Conservation (phyloP, 768 basidiomycete genomes). For the Termitomyces sp. region DNA sequence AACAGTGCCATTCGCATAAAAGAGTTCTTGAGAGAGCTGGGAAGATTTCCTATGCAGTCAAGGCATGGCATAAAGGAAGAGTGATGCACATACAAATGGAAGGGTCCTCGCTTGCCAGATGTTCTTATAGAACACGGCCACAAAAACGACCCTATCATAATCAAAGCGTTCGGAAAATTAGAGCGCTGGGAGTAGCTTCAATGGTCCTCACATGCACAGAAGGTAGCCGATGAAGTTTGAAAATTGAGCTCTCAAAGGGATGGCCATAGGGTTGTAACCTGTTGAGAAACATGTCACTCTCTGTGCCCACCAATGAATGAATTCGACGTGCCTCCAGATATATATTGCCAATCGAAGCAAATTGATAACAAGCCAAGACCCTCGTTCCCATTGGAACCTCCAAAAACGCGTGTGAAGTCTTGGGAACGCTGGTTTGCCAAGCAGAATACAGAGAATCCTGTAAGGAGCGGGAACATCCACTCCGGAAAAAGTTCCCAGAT, state of each 20-base stretch:
- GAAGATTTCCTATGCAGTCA: slow-evolving; percentile 22
- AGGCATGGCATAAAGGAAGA: not conserved
- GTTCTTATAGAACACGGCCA: slow-evolving; percentile 51
- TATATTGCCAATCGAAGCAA: slow-evolving; percentile 63
- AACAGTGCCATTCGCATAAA: slow-evolving; percentile 40
- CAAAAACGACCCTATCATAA: slow-evolving; percentile 34
- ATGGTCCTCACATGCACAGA: slow-evolving; percentile 39
- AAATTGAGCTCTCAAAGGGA: slow-evolving; percentile 49
- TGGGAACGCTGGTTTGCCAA: slow-evolving; percentile 43
- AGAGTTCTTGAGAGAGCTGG: slow-evolving; percentile 49
- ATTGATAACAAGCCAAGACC: slow-evolving; percentile 57
- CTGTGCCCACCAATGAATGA: not conserved
- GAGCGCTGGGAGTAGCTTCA: not conserved
- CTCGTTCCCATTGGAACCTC: slow-evolving; percentile 63
- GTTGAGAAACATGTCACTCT: not conserved
- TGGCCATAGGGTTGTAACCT: slow-evolving; percentile 44
- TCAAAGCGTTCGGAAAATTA: not conserved
- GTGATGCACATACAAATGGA: slow-evolving; percentile 20
- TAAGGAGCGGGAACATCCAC: slow-evolving; percentile 60
- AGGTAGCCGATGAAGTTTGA: slow-evolving; percentile 46
- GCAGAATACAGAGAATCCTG: slow-evolving; percentile 55
- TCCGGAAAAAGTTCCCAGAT: slow-evolving; percentile 48
- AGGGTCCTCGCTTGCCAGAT: slow-evolving; percentile 43
- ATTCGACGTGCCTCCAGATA: slow-evolving; percentile 32
- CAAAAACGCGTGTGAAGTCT: slow-evolving; percentile 56